Evolutionary conservation across 2,329 filamentous ascomycete genomes (phyloP).

Genomic region (Malbranchea cinnamomea): DNA sequence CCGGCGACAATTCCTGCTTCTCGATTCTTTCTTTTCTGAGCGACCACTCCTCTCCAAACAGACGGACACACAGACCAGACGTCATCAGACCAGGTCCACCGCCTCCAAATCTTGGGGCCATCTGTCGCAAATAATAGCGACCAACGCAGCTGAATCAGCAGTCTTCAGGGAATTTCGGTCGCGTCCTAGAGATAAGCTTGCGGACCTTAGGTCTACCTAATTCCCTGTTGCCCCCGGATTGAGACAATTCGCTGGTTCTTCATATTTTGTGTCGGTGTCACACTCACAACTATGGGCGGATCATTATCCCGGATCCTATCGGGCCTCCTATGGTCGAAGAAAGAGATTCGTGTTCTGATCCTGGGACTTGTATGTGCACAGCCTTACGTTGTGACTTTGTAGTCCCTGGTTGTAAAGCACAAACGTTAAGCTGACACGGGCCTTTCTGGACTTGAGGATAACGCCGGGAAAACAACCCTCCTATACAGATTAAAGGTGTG

Average conservation of each 20-base stretch:
- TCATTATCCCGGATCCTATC: constrained; percentile 47
- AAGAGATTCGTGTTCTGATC: constrained; percentile 94
- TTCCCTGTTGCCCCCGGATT: too few relatives aligned
- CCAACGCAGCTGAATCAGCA: too few relatives aligned
- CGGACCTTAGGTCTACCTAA: too few relatives aligned
- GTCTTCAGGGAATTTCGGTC: neutral
- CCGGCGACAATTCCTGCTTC: too few relatives aligned
- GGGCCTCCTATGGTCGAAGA: constrained; percentile 71
- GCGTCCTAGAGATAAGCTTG: neutral
- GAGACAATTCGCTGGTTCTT: too few relatives aligned
- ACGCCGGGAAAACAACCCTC: constrained; percentile 94
- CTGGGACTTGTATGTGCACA: constrained; percentile 60
- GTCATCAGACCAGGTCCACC: too few relatives aligned
- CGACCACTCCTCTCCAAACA: too few relatives aligned
- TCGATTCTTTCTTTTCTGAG: too few relatives aligned
- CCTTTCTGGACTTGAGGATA: constrained; percentile 50
- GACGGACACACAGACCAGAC: too few relatives aligned
- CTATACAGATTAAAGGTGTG: constrained; percentile 86
- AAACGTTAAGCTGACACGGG: constrained; percentile 9
- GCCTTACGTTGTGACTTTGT: constrained; percentile 5
- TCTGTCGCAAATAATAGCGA: too few relatives aligned
- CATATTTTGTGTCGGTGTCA: constrained; percentile 5
- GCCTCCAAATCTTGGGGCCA: too few relatives aligned
- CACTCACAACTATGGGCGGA: constrained; percentile 35
- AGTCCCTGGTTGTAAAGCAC: neutral